Conservation (phyloP, 495 filamentous ascomycete species). For the Sordaria brevicollis region DNA sequence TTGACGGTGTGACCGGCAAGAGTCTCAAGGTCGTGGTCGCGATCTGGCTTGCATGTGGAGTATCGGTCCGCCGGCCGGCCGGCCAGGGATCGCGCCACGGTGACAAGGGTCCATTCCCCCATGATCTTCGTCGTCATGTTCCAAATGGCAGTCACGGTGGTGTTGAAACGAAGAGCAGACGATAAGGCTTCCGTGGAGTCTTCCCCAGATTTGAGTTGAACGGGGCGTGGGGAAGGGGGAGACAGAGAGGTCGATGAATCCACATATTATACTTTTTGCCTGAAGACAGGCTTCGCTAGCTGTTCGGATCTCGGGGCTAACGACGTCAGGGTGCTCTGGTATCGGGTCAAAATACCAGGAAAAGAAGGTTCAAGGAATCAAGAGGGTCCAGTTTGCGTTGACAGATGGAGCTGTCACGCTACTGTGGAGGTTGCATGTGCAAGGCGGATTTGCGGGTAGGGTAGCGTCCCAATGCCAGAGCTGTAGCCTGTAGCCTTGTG, state of each 20-base stretch:
- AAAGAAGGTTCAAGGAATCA: not conserved
- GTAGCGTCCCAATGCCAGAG: not conserved
- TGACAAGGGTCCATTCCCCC: slow-evolving; percentile 9
- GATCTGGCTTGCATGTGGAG: slow-evolving; percentile 29
- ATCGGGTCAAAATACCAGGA: not conserved
- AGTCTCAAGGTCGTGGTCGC: slow-evolving; percentile 14
- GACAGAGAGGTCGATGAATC: not conserved
- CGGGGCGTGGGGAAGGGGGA: not conserved
- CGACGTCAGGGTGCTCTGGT: not conserved
- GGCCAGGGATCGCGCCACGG: slow-evolving; percentile 12
- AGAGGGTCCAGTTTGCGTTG: not conserved
- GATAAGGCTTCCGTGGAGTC: not conserved
- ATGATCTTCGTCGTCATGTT: not conserved
- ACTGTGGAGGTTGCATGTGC: not conserved
- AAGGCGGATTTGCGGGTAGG: not conserved
- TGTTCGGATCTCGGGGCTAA: not conserved
- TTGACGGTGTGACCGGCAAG: not conserved
- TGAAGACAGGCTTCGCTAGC: not conserved
- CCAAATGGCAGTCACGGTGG: not conserved
- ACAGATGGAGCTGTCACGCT: not conserved
- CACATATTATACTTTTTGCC: not conserved
- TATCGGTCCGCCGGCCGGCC: slow-evolving; percentile 28
- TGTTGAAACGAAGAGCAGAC: not conserved
- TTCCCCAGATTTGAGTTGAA: not conserved
- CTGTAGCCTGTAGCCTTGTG: not conserved